A percentile compares a stretch with the other conserved stretches of the same genome.
Evolutionary conservation across 257 asterid species (phyloP).

Genomic region (Cinchona pubescens): DNA sequence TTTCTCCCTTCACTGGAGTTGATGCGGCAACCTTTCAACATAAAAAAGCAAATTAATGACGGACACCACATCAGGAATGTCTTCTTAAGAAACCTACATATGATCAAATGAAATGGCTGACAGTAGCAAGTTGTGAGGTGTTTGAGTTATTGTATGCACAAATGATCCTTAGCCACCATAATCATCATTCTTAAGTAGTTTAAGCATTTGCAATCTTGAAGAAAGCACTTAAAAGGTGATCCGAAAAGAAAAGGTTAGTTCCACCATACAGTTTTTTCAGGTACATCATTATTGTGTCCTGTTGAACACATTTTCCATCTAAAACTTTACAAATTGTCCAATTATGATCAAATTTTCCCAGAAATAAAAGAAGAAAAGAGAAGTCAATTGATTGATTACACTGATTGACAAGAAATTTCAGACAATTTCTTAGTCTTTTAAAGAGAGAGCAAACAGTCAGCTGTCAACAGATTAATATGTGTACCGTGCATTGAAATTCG

Average conservation of each 20-base stretch:
- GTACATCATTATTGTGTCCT: not conserved
- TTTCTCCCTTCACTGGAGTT: slow-evolving; percentile 58
- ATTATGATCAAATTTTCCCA: not conserved
- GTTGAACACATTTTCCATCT: not conserved
- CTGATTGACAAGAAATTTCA: not conserved
- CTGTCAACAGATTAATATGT: not conserved
- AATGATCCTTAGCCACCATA: not conserved
- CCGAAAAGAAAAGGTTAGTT: not conserved
- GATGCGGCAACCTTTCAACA: slow-evolving; percentile 54
- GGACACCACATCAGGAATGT: not conserved
- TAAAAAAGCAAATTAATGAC: slow-evolving; percentile 9
- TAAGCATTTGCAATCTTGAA: not conserved
- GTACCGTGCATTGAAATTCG: not conserved
- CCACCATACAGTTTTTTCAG: not conserved
- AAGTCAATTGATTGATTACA: not conserved
- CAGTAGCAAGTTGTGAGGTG: not conserved
- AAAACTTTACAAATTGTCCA: not conserved
- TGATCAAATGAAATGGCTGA: not conserved
- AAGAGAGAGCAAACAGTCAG: not conserved
- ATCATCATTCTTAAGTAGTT: not conserved
- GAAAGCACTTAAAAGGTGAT: not conserved
- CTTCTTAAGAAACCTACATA: not conserved
- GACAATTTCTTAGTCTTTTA: not conserved
- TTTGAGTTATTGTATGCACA: not conserved
- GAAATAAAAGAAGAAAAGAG: not conserved